Evolutionary conservation across 495 filamentous ascomycete species (phyloP).

Genomic region (Neurospora sp.): DNA sequence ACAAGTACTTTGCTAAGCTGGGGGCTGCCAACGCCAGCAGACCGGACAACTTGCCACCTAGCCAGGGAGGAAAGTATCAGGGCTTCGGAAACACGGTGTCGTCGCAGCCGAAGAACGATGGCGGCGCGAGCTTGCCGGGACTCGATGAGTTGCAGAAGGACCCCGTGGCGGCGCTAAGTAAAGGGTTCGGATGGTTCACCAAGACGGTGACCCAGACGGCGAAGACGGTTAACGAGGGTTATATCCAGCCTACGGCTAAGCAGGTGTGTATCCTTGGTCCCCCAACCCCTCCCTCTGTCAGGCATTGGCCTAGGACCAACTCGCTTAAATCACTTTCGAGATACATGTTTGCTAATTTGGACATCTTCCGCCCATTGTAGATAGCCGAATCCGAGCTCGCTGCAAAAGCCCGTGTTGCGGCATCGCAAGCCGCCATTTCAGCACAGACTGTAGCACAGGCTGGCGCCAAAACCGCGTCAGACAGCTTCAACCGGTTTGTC

Average conservation of each 20-base stretch:
- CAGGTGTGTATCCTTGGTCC: conserved; percentile 45
- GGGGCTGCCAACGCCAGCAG: conserved; percentile 72
- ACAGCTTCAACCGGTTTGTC: conserved; percentile 73
- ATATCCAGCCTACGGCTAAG: conserved; percentile 82
- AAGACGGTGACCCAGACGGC: conserved; percentile 76
- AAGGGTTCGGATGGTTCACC: conserved; percentile 91
- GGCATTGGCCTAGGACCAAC: not conserved
- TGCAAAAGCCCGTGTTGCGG: conserved; percentile 65
- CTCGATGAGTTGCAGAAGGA: conserved; percentile 84
- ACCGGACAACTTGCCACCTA: conserved; percentile 63
- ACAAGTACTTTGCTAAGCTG: conserved; percentile 80
- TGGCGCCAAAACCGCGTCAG: conserved; percentile 60
- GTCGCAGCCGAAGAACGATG: conserved; percentile 29
- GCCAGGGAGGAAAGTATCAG: conserved; percentile 81
- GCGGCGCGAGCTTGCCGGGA: conserved; percentile 41
- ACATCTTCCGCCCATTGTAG: conserved; percentile 25
- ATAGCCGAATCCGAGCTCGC: conserved; percentile 82
- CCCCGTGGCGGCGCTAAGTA: conserved; percentile 76
- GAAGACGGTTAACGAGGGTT: conserved; percentile 79
- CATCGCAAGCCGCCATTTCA: conserved; percentile 50
- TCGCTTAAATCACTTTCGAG: not conserved
- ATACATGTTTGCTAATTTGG: not conserved
- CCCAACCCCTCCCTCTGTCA: not conserved
- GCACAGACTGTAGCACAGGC: conserved; percentile 34
- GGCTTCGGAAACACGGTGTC: conserved; percentile 75